Base-by-base conservation (phyloP, 108 stramenopile species). In the Fistulifera solaris region DNA sequence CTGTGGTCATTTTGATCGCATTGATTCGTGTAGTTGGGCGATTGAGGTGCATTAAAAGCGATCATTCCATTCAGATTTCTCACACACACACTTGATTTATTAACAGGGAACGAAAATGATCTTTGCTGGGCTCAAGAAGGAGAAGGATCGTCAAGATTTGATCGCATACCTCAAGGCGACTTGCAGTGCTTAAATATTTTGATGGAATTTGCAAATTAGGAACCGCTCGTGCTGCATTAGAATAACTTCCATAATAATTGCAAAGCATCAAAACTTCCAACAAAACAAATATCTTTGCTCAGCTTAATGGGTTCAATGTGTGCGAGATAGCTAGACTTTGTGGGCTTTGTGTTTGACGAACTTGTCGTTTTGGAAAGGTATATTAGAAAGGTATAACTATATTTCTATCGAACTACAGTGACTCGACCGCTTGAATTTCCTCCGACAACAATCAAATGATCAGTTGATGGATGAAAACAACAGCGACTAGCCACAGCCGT, bases 41-140 rank as follows among this genome's bases (percentile, higher is more conserved):
- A n/a, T n/a, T n/a, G n/a, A n/a, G n/a, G n/a, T n/a, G n/a, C n/a
- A n/a, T n/a, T n/a, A n/a, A n/a, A 40, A 13, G 40, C 40, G 12
- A 40, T 40, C 31, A 35, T 35, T 35, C 8, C 31, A 35, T 35
- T 35, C 31, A 35, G 8, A 35, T 35, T 35, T 35, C 8, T 6
- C 8, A 35, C 31, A 6, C 31, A 35, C 31, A 35, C 8, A 6
- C 3, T 8, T 8, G 8, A 35, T 8, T 35, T 35, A 35, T 35
- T 45, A 45, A 49, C 75, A 96, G 94, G 98, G 98, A 63, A 99
- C 98, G 58, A 99, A 99, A 75, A 99, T 99, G 98, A 93, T 99
- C 40, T 99, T 99, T 62, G 99, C 99, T 23, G 99, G 99, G 62
- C 71, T 99, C 63, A 99, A 99, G 88, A 98, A 97, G 78, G 80